These are phyloP conservation scores for Circinella minor DNA, from an alignment of 371 early-diverging fungal species.

Conservation along the genomic window DNA sequence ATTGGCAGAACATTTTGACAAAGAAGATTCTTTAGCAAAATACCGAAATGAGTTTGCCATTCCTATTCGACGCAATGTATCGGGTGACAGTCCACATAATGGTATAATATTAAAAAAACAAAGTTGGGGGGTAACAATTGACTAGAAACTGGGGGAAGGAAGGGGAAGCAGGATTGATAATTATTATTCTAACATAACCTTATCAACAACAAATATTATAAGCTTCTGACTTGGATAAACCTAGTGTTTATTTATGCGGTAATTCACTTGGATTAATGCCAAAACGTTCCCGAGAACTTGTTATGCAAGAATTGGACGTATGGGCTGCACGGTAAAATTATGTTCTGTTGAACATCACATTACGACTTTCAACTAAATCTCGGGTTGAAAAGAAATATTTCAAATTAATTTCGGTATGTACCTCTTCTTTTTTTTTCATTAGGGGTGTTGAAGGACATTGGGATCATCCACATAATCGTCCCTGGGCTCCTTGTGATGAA, in stretches of 20 bases:
- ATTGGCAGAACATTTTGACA: slow-evolving; percentile 67
- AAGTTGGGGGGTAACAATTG: too few relatives aligned
- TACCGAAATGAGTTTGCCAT: slow-evolving; percentile 73
- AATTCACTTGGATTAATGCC: slow-evolving; percentile 95
- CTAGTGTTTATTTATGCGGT: slow-evolving; percentile 86
- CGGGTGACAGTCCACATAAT: slow-evolving; percentile 20
- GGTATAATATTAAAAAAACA: slow-evolving; percentile 8
- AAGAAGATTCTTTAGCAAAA: slow-evolving; percentile 54
- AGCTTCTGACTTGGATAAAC: slow-evolving; percentile 40
- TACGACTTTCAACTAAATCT: too few relatives aligned
- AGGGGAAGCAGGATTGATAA: too few relatives aligned
- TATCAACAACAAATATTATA: too few relatives aligned
- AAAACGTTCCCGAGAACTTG: slow-evolving; percentile 60
- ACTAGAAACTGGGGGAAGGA: too few relatives aligned
- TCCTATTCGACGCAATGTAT: slow-evolving; percentile 57
- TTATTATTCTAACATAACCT: too few relatives aligned
- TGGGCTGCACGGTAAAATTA: slow-evolving; percentile 75
- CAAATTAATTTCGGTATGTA: too few relatives aligned
- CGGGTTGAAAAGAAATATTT: too few relatives aligned
- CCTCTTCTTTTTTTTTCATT: background rate
- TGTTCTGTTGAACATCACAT: background rate
- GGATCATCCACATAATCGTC: slow-evolving; percentile 79
- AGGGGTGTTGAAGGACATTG: slow-evolving; percentile 91
- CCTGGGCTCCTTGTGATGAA: slow-evolving; percentile 91
- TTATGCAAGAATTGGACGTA: slow-evolving; percentile 89